Base-by-base conservation (phyloP, 2,329 filamentous ascomycete species). In the Exserohilum turcica region DNA sequence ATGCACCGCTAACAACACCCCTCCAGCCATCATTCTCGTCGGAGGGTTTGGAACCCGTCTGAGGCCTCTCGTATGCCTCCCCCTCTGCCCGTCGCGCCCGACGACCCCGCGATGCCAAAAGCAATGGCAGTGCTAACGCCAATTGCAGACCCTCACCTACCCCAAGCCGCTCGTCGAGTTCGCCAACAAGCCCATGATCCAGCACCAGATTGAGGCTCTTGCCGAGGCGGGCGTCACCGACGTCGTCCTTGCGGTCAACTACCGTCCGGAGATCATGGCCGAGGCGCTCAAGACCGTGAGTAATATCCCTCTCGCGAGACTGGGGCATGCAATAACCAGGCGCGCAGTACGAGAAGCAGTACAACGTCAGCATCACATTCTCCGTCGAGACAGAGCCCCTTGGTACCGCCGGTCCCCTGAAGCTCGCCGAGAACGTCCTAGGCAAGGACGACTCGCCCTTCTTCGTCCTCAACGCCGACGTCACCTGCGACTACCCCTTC, bases 111-210 rank as follows among this genome's bases (percentile, higher is more conserved):
- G 45, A 58, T 54, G 45, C 19, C 46, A 43, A 19, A 44, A 39
- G 43, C 43, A 56, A 55, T 43, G 32, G 46, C 49, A 38, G 36
- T 19, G 61, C 69, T 75, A 54, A 71, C 59, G 15, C 43, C 57
- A 48, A 55, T 48, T 63, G 60, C 59, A 96, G 91, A 99, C 93
- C 68, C 86, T 99, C 74, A 97, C 94, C 45, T 90, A 97, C 65
- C 93, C 93, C 59, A 99, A 97, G 80, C 93, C 94, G 63, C 85
- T 99, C 66, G 94, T 99, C 72, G 93, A 99, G 80, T 99, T 99
- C 74, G 92, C 86, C 74, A 99, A 99, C 85, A 93, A 94, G 80
- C 94, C 92, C 75, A 99, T 99, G 93, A 97, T 99, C 77, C 84
- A 95, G 72, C 93, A 97, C 80, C 93, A 99, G 80, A 91, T 99